Percentiles rank a stretch among this genome's conserved stretches.
Conservation (phyloP, 2,329 filamentous ascomycete genomes). For the Fusarium multiceps region DNA sequence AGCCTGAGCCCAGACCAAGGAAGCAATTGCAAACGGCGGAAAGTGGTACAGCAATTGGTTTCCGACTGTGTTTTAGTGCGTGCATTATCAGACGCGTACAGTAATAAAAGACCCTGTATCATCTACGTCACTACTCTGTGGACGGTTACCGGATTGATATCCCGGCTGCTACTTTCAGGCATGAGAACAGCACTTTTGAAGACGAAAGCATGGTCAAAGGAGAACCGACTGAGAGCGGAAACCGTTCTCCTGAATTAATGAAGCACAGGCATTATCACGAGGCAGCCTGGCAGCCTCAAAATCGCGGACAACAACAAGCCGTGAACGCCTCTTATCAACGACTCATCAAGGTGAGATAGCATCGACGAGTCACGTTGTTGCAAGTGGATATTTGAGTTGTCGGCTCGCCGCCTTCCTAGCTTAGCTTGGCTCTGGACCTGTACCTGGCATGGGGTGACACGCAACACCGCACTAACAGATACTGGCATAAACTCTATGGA, state of each 20-base stretch:
- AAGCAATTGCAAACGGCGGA: background rate
- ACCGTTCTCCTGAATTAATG: background rate
- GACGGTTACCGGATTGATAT: slow-evolving; percentile 4
- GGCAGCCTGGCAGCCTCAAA: background rate
- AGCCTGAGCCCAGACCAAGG: background rate
- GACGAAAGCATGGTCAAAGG: background rate
- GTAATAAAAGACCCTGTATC: slow-evolving; percentile 14
- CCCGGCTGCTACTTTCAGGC: background rate
- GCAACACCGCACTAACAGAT: slow-evolving; percentile 37
- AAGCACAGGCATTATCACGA: slow-evolving; percentile 1
- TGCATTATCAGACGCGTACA: slow-evolving; percentile 34
- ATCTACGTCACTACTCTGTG: slow-evolving; percentile 31
- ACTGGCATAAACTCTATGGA: background rate
- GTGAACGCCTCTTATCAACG: slow-evolving; percentile 37
- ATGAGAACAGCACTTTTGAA: background rate
- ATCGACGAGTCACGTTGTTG: slow-evolving; percentile 42
- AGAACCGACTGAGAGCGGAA: background rate
- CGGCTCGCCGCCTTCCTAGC: slow-evolving; percentile 21
- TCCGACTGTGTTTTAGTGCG: slow-evolving; percentile 34
- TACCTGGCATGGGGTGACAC: slow-evolving; percentile 24
- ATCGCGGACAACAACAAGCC: slow-evolving; percentile 13
- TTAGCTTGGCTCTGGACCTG: slow-evolving; percentile 22
- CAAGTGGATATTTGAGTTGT: slow-evolving; percentile 29
- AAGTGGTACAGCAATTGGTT: slow-evolving; percentile 11
- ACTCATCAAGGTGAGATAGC: slow-evolving; percentile 43